Evolutionary conservation across 2,329 filamentous ascomycete species (phyloP).

Genomic region (Hyphodiscus sp.): DNA sequence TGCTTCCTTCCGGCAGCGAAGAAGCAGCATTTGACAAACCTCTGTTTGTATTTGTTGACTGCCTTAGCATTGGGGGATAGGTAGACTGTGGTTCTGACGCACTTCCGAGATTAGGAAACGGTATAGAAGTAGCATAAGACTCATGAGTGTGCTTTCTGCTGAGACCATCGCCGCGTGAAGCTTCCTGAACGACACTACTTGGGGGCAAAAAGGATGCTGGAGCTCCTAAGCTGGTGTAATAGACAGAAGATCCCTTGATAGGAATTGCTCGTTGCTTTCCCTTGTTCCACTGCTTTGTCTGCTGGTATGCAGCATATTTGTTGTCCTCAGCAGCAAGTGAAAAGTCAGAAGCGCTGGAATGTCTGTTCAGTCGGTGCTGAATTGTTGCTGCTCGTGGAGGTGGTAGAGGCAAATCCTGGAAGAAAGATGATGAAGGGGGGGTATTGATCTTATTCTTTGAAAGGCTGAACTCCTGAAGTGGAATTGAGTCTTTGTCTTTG

Average conservation of each 20-base stretch:
- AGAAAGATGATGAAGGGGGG: background rate
- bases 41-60: background rate
- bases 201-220: constrained; percentile 2
- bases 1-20: constrained; percentile 13
- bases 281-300: background rate
- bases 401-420: constrained; percentile 8
- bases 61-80: background rate
- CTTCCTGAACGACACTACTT: background rate
- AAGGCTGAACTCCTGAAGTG: constrained; percentile 13
- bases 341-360: background rate
- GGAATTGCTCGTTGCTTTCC: background rate
- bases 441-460: constrained; percentile 1
- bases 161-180: background rate
- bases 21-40: background rate
- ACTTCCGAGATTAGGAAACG: background rate
- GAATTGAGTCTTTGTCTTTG: constrained; percentile 17
- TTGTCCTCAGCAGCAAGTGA: background rate
- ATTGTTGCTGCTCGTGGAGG: constrained; percentile 10
- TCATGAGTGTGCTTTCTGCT: background rate
- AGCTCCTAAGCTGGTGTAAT: constrained; percentile 5
- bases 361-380: constrained; percentile 1
- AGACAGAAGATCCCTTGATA: constrained; percentile 2
- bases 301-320: background rate
- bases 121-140: background rate
- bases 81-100: background rate